phyloP scores from a whole-genome alignment of 257 asterid species.

The Solanum medicagineum region DNA sequence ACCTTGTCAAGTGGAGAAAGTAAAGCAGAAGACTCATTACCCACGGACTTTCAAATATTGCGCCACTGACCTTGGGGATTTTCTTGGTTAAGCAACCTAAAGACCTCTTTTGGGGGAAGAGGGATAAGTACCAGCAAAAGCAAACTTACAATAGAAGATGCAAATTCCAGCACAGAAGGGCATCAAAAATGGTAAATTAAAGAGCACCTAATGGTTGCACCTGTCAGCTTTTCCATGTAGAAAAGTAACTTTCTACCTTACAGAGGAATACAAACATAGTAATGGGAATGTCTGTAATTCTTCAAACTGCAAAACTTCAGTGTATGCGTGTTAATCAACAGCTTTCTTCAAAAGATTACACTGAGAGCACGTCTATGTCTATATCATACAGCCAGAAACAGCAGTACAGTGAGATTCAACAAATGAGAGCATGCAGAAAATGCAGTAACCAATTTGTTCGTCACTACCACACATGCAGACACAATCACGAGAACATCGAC shows the following conservation, averaged over 20 bases:
- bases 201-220: not conserved
- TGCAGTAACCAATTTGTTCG: not conserved
- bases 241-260: not conserved
- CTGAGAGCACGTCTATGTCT: not conserved
- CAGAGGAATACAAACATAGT: not conserved
- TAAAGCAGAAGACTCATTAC: not conserved
- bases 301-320: not conserved
- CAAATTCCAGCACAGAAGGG: not conserved
- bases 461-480: not conserved
- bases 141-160: not conserved
- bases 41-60: not conserved
- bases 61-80: not conserved
- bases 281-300: not conserved
- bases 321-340: not conserved
- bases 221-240: not conserved
- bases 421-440: not conserved
- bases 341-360: not conserved
- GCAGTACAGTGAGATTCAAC: not conserved
- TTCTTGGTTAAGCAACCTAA: not conserved
- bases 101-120: not conserved
- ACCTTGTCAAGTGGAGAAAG: not conserved
- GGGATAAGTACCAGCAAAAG: not conserved
- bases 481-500: not conserved
- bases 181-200: not conserved
- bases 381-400: not conserved